Conservation (phyloP, 1,139 yeast species). For the Blastobotrys raffinosifermentans region DNA sequence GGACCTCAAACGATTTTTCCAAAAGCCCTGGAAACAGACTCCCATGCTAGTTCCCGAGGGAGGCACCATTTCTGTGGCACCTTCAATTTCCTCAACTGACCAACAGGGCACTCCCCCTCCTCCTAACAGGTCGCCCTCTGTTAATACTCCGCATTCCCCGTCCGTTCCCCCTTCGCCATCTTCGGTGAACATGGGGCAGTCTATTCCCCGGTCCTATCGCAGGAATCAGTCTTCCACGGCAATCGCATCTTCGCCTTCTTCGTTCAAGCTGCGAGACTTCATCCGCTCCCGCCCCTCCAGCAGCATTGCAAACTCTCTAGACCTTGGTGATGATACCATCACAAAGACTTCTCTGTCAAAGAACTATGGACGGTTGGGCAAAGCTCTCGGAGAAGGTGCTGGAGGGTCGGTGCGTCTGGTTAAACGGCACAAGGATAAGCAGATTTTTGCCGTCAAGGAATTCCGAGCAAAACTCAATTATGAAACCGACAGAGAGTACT, state of each 20-base stretch:
- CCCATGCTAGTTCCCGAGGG: no score
- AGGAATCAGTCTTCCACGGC: no score
- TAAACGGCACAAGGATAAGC: slow-evolving; percentile 59
- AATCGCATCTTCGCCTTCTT: slow-evolving; percentile 19
- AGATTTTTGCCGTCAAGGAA: slow-evolving; percentile 86
- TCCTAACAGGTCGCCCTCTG: no score
- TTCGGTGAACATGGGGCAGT: no score
- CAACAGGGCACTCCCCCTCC: no score
- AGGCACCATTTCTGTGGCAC: no score
- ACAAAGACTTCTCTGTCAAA: slow-evolving; percentile 48
- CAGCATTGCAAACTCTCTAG: no score
- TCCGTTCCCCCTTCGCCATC: no score
- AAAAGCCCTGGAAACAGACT: slow-evolving; percentile 27
- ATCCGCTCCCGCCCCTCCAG: not conserved
- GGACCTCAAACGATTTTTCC: slow-evolving; percentile 30
- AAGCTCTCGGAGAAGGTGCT: slow-evolving; percentile 90
- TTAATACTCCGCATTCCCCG: no score
- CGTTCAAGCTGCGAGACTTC: slow-evolving; percentile 9
- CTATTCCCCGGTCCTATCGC: no score
- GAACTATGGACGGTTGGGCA: slow-evolving; percentile 77
- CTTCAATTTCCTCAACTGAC: no score
- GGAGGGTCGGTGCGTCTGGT: slow-evolving; percentile 87
- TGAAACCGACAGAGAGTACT: slow-evolving; percentile 81
- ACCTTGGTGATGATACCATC: slow-evolving; percentile 10
- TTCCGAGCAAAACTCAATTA: slow-evolving; percentile 71